Percentiles rank a stretch among this genome's conserved stretches.
These are phyloP conservation scores for Candida glucosophila DNA, from an alignment of 1,139 yeast genomes.

Conservation along the genomic window DNA sequence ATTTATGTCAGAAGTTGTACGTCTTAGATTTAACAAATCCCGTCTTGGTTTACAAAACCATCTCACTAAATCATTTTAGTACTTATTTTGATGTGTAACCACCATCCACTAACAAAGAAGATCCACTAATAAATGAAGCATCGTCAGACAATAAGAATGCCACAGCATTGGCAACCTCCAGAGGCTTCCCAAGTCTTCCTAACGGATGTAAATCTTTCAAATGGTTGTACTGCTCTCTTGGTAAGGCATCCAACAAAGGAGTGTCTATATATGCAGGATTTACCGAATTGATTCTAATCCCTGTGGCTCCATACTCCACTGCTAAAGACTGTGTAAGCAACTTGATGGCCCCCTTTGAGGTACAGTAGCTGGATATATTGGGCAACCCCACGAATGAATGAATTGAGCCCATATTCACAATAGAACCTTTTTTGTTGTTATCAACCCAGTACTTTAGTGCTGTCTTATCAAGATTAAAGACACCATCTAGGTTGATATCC, in stretches of 20 bases:
- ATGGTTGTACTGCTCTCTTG: constrained; percentile 1
- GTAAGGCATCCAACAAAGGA: constrained; percentile 8
- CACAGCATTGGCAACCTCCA: constrained; percentile 41
- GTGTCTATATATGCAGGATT: constrained; percentile 4
- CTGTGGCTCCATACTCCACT: constrained; percentile 2
- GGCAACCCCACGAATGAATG: constrained; percentile 2
- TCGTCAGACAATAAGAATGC: constrained; percentile 38
- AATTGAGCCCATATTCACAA: constrained; percentile 2
- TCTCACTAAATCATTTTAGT: neutral
- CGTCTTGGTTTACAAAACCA: no score
- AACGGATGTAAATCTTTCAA: constrained; percentile 1
- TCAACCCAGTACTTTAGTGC: constrained; percentile 13
- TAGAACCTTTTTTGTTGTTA: constrained; percentile 2
- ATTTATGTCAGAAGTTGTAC: no score
- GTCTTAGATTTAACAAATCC: no score
- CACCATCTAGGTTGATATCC: constrained; percentile 33
- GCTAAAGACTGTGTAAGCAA: constrained; percentile 3
- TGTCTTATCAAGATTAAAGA: constrained; percentile 11
- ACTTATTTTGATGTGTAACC: constrained; percentile 13
- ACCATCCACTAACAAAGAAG: constrained; percentile 39
- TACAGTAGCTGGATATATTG: constrained; percentile 1
- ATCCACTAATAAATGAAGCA: constrained; percentile 33
- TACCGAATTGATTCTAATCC: constrained; percentile 4
- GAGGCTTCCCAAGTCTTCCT: constrained; percentile 4
- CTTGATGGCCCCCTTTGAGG: constrained; percentile 4